A percentile compares a stretch with the other conserved stretches of the same genome.
phyloP scores from a whole-genome alignment of 129 eudicot species.

The Chrysanthemum makinoi region DNA sequence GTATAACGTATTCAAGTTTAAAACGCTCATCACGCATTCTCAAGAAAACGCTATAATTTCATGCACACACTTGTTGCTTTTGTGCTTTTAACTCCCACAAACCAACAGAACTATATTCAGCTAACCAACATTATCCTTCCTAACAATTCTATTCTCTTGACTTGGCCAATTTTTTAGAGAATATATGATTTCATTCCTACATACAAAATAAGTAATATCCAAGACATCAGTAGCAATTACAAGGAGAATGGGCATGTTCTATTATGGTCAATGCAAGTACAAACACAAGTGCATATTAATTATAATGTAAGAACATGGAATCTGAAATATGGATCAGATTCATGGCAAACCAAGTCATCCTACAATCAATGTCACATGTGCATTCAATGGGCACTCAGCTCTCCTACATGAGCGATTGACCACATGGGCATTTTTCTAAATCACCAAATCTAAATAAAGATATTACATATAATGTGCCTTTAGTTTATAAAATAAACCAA shows the following conservation, averaged over 20 bases:
- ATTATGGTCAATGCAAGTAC: conserved; percentile 21
- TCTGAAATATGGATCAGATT: not conserved
- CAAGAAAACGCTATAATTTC: too few species aligned
- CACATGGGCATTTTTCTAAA: conserved; percentile 9
- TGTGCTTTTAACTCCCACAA: too few species aligned
- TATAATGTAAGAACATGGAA: too few species aligned
- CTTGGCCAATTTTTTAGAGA: too few species aligned
- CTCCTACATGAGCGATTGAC: not conserved
- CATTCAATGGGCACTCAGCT: not conserved
- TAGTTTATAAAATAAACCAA: not conserved
- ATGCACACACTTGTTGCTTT: too few species aligned
- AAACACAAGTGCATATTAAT: conserved; percentile 25
- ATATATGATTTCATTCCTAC: too few species aligned
- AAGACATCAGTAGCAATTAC: not conserved
- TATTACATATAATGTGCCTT: not conserved
- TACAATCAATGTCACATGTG: not conserved
- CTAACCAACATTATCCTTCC: too few species aligned
- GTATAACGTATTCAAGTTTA: too few species aligned
- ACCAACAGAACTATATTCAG: too few species aligned
- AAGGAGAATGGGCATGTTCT: conserved; percentile 13
- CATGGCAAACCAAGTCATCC: not conserved
- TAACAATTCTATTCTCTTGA: not conserved
- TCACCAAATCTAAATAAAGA: conserved; percentile 1
- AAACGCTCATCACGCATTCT: too few species aligned
- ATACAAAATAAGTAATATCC: not conserved